Percentiles rank a stretch among this genome's conserved stretches.
Conservation (phyloP, 352 stramenopile species). For the Phytophthora podocarpi region DNA sequence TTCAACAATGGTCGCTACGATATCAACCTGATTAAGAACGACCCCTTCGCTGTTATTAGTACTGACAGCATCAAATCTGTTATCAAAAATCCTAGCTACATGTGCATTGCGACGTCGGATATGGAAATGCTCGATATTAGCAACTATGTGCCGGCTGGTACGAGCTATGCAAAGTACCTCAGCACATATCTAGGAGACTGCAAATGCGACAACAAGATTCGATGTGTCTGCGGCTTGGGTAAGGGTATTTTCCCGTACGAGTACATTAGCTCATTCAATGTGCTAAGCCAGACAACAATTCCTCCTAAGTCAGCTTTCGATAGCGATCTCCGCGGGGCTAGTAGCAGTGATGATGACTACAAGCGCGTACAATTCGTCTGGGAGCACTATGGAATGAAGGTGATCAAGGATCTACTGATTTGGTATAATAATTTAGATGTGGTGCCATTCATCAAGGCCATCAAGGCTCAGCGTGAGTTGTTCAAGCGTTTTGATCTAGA, state of each 20-base stretch:
- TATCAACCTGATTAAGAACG: constrained; percentile 39
- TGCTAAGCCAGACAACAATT: constrained; percentile 23
- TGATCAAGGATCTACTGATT: constrained; percentile 38
- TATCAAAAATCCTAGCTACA: constrained; percentile 36
- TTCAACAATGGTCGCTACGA: constrained; percentile 11
- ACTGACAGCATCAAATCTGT: constrained; percentile 10
- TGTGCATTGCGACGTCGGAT: constrained; percentile 29
- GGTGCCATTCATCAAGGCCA: constrained; percentile 3
- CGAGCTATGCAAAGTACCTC: constrained; percentile 30
- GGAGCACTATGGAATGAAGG: constrained; percentile 44
- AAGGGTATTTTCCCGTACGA: constrained; percentile 42
- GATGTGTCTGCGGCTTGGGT: too few species aligned
- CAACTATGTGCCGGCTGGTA: constrained; percentile 39
- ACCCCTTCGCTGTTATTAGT: constrained; percentile 22
- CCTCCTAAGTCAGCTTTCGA: constrained; percentile 31
- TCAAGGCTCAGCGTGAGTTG: constrained; percentile 20
- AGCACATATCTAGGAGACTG: constrained; percentile 39
- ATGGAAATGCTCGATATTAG: constrained; percentile 39
- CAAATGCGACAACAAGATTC: constrained; percentile 38
- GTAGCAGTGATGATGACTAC: constrained; percentile 31
- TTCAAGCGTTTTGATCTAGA: constrained; percentile 27
- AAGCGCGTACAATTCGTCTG: constrained; percentile 33
- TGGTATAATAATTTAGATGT: constrained; percentile 31
- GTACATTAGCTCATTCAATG: constrained; percentile 35
- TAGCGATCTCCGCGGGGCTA: not conserved